Base-by-base conservation (phyloP, 768 basidiomycete species). In the Termitomyces sp. region DNA sequence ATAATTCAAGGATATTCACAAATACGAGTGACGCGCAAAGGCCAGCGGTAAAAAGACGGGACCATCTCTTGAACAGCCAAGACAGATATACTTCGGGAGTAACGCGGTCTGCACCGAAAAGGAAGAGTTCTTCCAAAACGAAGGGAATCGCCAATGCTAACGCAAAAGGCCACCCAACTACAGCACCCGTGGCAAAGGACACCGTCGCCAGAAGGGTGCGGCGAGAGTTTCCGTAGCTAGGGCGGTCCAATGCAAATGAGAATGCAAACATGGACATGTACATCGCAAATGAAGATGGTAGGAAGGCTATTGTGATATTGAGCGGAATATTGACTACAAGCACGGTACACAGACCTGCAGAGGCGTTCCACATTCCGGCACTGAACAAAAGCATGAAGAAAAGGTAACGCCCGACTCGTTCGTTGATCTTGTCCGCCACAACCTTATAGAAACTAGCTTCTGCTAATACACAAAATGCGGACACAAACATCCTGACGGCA, bases 91-190 rank as follows among this genome's bases (percentile, higher is more conserved):
- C 71, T 50, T 79, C 73, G 4, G 82, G 68, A 36, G 82, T 70
- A 32, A 89, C 85, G 43, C 73, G 72, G 67, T 97, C 95, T 8
- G 80, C 83, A 43, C 90, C 87, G 57, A 79, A 84, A 29, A 96
- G 71, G 68, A 94, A 91, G 25, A 98, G 77, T 71, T 98, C 94
- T 71, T 98, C 97, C 50, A 92, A 72, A 12, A 96, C 85, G 67
- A 96, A 96, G 1, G 97, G 97, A 14, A 97, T 75, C 0, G 92
- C 86, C 7, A 98, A 80, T 0, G 92, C 87, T 17, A 94, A 80
- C n/a, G 92, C 81, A 72, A 99, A 99, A 6, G 97, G 97, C 97
- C 97, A 99, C 5, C 96, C 97, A 38, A 98, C 83, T 54, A 98
- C 84, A 1, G 87, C 92, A 5, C 93, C 96, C 6, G 86, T 71